phyloP scores from a whole-genome alignment of 192 early-diverging fungal species.

The Lobosporangium transversale region DNA sequence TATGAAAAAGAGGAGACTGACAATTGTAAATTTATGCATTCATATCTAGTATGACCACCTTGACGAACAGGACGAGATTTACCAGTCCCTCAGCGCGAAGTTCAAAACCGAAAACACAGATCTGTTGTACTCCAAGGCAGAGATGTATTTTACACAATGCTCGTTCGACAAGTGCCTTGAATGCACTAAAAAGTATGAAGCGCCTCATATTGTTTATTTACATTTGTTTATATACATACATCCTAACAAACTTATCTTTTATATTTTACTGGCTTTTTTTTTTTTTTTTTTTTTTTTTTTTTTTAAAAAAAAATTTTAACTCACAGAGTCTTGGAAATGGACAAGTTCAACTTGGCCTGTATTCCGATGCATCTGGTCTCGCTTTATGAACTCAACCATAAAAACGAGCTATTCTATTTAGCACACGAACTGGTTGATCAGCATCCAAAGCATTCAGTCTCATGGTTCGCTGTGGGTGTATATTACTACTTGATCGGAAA shows the following conservation, averaged over 20 bases:
- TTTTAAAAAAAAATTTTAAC: background rate
- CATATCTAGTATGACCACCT: constrained; percentile 61
- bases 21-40: too few relatives aligned
- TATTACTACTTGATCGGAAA: constrained; percentile 76
- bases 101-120: constrained; percentile 59
- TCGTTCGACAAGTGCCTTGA: constrained; percentile 58
- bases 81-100: constrained; percentile 46
- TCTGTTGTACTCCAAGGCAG: constrained; percentile 65
- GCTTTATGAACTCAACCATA: constrained; percentile 68
- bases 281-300: background rate
- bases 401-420: constrained; percentile 75
- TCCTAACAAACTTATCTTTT: background rate
- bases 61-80: constrained; percentile 55
- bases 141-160: constrained; percentile 60
- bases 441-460: constrained; percentile 63
- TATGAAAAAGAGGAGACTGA: too few relatives aligned
- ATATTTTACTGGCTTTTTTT: background rate
- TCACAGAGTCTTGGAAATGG: constrained; percentile 66
- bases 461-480: constrained; percentile 84
- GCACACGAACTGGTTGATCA: constrained; percentile 77
- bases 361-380: constrained; percentile 75
- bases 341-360: constrained; percentile 65
- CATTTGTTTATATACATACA: background rate
- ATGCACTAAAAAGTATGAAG: constrained; percentile 57
- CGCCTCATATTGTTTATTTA: background rate